A percentile compares a stretch with the other conserved stretches of the same genome.
phyloP scores from a whole-genome alignment of 805 yeast species.

The Yamadazyma ubonensis region DNA sequence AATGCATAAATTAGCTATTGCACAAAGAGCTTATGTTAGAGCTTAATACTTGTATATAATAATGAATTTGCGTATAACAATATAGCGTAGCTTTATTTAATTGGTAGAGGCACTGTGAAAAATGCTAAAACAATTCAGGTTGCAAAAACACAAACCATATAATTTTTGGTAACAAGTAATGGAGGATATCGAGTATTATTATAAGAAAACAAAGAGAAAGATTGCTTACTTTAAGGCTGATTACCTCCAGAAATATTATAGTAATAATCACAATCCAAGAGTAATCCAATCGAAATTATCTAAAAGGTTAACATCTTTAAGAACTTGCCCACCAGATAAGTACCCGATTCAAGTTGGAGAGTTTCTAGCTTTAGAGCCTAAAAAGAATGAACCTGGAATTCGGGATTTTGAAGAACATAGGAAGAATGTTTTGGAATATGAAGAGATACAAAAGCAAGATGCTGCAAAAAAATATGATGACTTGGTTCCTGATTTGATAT shows the following conservation, averaged over 20 bases:
- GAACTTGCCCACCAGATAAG: constrained; percentile 35
- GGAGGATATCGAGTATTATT: constrained; percentile 12
- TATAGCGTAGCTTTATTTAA: too few relatives aligned
- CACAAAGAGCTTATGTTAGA: constrained; percentile 79
- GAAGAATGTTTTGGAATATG: constrained; percentile 3
- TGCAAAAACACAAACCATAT: constrained; percentile 7
- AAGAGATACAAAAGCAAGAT: background rate
- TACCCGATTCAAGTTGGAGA: constrained; percentile 32
- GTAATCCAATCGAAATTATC: constrained; percentile 32
- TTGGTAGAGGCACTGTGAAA: too few relatives aligned
- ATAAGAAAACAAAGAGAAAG: constrained; percentile 31
- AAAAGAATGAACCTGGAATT: background rate
- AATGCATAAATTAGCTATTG: constrained; percentile 83
- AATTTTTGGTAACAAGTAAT: background rate
- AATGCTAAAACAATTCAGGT: constrained; percentile 1
- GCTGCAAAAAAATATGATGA: background rate
- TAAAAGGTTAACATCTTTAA: constrained; percentile 6
- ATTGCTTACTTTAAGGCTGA: constrained; percentile 33
- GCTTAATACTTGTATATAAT: constrained; percentile 21
- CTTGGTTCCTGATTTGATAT: background rate
- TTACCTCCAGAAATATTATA: constrained; percentile 39
- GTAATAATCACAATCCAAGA: constrained; percentile 34
- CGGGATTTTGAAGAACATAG: background rate
- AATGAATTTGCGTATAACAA: too few relatives aligned
- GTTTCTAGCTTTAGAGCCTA: constrained; percentile 24